Conservation (phyloP, 2,329 filamentous ascomycete genomes). For the Fusarium temperatum region DNA sequence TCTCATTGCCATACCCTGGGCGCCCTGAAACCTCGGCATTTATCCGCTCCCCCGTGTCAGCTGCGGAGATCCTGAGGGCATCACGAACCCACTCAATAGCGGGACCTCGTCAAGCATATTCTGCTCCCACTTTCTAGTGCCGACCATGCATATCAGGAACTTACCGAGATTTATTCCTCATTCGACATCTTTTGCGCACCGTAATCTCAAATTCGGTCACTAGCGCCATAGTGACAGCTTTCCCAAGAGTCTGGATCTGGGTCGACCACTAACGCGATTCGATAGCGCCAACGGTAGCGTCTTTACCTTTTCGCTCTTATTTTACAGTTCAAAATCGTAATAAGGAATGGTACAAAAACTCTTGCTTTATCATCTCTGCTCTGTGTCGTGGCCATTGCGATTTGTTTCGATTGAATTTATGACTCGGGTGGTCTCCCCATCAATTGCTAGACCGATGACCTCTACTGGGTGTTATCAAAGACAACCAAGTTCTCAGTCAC, state of each 20-base stretch:
- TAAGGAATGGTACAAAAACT: not conserved
- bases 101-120: not conserved
- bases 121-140: not conserved
- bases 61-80: not conserved
- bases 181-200: not conserved
- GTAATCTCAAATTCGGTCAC: not conserved
- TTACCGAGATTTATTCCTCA: not conserved
- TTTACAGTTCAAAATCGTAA: not conserved
- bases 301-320: not conserved
- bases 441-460: not conserved
- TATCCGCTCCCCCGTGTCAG: not conserved
- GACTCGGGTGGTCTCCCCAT: not conserved
- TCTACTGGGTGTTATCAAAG: no score
- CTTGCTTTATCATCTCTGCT: no score
- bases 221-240: not conserved
- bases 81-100: not conserved
- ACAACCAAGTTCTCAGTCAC: fast-evolving
- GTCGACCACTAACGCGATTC: not conserved
- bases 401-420: not conserved
- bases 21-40: no score
- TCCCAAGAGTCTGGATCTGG: not conserved
- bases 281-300: constrained; percentile 11
- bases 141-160: not conserved
- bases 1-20: fast-evolving
- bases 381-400: not conserved